Base-by-base conservation (phyloP, 345 rosid genomes). In the Dipteronia dyeriana region DNA sequence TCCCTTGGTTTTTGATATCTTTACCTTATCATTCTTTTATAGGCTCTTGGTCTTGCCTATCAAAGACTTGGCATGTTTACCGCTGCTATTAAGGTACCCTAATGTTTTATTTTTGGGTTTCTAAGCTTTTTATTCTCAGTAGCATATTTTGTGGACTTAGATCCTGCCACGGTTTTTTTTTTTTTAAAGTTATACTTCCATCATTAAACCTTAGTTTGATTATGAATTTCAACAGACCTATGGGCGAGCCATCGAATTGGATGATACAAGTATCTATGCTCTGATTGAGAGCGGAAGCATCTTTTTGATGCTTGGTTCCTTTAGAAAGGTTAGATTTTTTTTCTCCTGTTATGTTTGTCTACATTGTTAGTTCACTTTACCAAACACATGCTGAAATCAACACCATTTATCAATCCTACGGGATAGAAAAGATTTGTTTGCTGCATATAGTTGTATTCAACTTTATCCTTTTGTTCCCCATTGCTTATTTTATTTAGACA, bases 31-130 rank as follows among this genome's bases (percentile, higher is more conserved):
- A 41, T 77, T 73, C n/a, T 29, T 69, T 70, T 84, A 75, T 74
- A 96, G 99, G 97, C 98, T 77, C 89, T 96, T 10, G 99, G 97
- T 78, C 85, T 94, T 80, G 94, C 98, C 41, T 96, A 96, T 88
- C 97, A 91, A 79, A 89, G 91, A 68, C 92, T 94, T 85, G 98
- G 97, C 79, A 96, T 92, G 97, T 87, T 89, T 80, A 92, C 97
- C 76, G 99, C 99, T 71, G 97, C 99, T 70, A 81, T 90, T 77
- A 96, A 96, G 97, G 99, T 92, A 78, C 49, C 20, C 56, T 71
- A 29, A 17, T 23, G 7, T 13, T 34, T 22, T 59, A 9, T 7
- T 63, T 26, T 47, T 13, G 5, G 63, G 22, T 59, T 59, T 10
- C 63, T 59, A 20, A 20, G 26, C 63, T 22, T 59, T 53, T 19